These are phyloP conservation scores for Geosmithia putterillii DNA, from an alignment of 2,329 filamentous ascomycete species.

Conservation along the genomic window DNA sequence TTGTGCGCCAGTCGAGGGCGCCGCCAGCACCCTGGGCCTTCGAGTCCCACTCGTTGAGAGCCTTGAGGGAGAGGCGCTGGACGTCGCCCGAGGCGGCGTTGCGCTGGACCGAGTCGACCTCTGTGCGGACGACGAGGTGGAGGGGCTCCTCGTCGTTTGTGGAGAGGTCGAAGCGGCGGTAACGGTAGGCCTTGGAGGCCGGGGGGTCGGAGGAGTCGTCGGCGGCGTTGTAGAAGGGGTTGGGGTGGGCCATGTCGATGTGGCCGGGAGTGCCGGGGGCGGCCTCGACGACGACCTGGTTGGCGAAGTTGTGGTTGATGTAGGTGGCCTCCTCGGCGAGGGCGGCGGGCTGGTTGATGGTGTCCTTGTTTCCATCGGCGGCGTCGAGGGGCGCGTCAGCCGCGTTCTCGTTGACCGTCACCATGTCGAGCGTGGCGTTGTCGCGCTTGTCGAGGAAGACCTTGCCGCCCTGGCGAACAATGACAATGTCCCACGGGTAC, in stretches of 20 bases:
- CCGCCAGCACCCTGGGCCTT: conserved; percentile 93
- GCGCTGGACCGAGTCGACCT: conserved; percentile 92
- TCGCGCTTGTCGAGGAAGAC: conserved; percentile 98
- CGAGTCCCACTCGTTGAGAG: conserved; percentile 97
- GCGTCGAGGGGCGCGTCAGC: conserved; percentile 87
- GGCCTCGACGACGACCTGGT: conserved; percentile 84
- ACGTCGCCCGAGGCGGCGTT: conserved; percentile 87
- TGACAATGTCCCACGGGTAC: conserved; percentile 97
- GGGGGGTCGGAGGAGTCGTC: conserved; percentile 84
- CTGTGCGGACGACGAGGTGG: conserved; percentile 84
- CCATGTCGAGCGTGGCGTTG: conserved; percentile 87
- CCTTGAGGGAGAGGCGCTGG: conserved; percentile 85
- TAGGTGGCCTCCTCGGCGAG: conserved; percentile 96
- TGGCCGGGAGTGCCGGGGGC: too few relatives aligned
- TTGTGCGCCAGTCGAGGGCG: conserved; percentile 91
- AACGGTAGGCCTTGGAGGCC: conserved; percentile 96
- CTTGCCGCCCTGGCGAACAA: conserved; percentile 86
- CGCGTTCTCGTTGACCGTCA: conserved; percentile 98
- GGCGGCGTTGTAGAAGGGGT: conserved; percentile 92
- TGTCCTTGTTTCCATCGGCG: conserved; percentile 84
- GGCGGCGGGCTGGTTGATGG: conserved; percentile 84
- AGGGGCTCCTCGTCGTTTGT: conserved; percentile 91
- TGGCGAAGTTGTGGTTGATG: conserved; percentile 99
- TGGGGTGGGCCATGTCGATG: conserved; percentile 74
- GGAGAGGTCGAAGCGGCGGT: conserved; percentile 91